Evolutionary conservation across 768 basidiomycete genomes (phyloP).

Genomic region (Porphyrellus cyaneotinctus): DNA sequence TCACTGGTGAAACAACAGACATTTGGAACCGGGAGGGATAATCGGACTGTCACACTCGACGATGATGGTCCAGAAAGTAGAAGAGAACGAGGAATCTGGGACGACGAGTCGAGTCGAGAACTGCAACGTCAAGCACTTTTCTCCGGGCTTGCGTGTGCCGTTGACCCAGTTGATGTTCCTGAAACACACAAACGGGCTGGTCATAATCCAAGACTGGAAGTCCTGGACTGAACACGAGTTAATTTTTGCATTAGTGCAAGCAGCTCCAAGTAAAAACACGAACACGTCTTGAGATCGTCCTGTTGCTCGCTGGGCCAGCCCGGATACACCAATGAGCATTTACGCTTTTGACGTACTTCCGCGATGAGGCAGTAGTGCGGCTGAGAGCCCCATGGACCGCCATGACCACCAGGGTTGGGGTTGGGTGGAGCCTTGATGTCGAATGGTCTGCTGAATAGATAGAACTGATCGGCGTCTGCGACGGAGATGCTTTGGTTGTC

Average conservation of each 20-base stretch:
- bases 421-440: neutral
- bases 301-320: slow-evolving; percentile 4
- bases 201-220: neutral
- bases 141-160: neutral
- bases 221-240: neutral
- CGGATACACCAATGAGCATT: neutral
- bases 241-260: neutral
- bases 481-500: slow-evolving; percentile 4
- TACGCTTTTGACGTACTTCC: slow-evolving; percentile 11
- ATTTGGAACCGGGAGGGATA: slow-evolving; percentile 2
- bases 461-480: neutral
- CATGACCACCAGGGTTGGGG: neutral
- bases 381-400: neutral
- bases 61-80: slow-evolving; percentile 9
- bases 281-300: neutral
- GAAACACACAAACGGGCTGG: neutral
- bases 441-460: slow-evolving; percentile 5
- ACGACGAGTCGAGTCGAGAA: slow-evolving; percentile 1
- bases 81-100: neutral
- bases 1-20: neutral
- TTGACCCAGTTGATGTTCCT: slow-evolving; percentile 3
- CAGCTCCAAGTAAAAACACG: neutral
- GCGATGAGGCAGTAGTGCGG: slow-evolving; percentile 7
- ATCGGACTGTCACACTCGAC: slow-evolving; percentile 4
- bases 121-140: neutral